Evolutionary conservation across 2,329 filamentous ascomycete genomes (phyloP).

Genomic region (Canariomyces notabilis): DNA sequence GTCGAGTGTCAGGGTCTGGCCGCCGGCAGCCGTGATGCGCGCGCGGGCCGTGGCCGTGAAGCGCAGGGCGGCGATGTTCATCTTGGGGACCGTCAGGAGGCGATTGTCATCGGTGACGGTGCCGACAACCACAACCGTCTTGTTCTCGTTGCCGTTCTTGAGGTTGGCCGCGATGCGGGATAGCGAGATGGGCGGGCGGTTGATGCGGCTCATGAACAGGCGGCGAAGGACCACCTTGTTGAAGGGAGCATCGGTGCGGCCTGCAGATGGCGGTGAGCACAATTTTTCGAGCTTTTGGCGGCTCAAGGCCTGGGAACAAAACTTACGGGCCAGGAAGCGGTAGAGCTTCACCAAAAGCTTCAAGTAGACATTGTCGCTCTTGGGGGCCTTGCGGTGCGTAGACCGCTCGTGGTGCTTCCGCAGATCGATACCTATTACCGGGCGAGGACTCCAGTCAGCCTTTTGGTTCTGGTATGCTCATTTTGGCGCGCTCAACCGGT

Average conservation of each 20-base stretch:
- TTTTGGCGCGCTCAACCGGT: conserved; percentile 28
- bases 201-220: conserved; percentile 98
- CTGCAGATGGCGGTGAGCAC: conserved; percentile 38
- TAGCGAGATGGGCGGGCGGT: conserved; percentile 90
- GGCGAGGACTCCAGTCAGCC: conserved; percentile 50
- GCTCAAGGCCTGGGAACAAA: not conserved
- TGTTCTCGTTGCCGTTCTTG: conserved; percentile 60
- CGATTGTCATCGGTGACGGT: conserved; percentile 98
- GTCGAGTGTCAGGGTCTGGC: conserved; percentile 92
- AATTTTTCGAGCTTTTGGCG: not conserved
- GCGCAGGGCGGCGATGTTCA: conserved; percentile 87
- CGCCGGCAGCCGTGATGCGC: conserved; percentile 87
- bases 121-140: conserved; percentile 91
- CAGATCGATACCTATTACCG: conserved; percentile 64
- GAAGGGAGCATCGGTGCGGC: conserved; percentile 94
- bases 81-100: conserved; percentile 82
- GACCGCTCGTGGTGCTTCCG: conserved; percentile 63
- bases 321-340: conserved; percentile 89
- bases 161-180: conserved; percentile 78
- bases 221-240: conserved; percentile 98
- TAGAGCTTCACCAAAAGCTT: conserved; percentile 98
- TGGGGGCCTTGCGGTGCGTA: conserved; percentile 87
- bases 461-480: conserved; percentile 60
- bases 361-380: conserved; percentile 97
- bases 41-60: conserved; percentile 96